Evolutionary conservation across 768 basidiomycete species (phyloP).

Genomic region (Tylopilus sp.): DNA sequence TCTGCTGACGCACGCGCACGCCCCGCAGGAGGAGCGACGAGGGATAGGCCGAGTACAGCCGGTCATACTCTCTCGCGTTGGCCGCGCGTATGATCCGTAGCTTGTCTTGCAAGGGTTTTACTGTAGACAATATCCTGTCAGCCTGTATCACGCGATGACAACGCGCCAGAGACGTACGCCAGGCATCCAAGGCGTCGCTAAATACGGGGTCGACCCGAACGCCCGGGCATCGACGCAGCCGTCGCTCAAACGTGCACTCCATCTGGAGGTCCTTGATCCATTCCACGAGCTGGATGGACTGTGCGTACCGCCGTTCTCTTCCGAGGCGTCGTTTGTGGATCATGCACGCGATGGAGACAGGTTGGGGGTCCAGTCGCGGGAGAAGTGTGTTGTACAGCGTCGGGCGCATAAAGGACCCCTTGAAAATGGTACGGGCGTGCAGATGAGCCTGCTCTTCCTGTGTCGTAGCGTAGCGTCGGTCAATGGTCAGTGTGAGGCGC

Average conservation of each 20-base stretch:
- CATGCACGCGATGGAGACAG: constrained; percentile 65
- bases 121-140: constrained; percentile 26
- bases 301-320: constrained; percentile 44
- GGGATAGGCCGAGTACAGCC: constrained; percentile 42
- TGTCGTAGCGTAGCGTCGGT: constrained; percentile 1
- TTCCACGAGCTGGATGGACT: constrained; percentile 31
- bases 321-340: constrained; percentile 48
- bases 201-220: constrained; percentile 26
- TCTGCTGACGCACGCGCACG: constrained; percentile 55
- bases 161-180: constrained; percentile 13
- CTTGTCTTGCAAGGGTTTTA: constrained; percentile 33
- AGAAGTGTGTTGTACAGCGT: constrained; percentile 64
- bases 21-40: constrained; percentile 47
- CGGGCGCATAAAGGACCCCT: constrained; percentile 67
- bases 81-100: constrained; percentile 31
- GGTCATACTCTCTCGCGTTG: constrained; percentile 39
- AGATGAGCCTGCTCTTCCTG: constrained; percentile 58
- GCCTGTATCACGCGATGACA: neutral
- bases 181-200: constrained; percentile 16
- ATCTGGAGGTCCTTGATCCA: constrained; percentile 31
- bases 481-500: neutral
- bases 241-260: constrained; percentile 40
- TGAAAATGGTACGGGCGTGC: constrained; percentile 62
- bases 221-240: constrained; percentile 15
- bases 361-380: constrained; percentile 79